phyloP scores from a whole-genome alignment of 2,329 filamentous ascomycete species.

The Penicillium freii region DNA sequence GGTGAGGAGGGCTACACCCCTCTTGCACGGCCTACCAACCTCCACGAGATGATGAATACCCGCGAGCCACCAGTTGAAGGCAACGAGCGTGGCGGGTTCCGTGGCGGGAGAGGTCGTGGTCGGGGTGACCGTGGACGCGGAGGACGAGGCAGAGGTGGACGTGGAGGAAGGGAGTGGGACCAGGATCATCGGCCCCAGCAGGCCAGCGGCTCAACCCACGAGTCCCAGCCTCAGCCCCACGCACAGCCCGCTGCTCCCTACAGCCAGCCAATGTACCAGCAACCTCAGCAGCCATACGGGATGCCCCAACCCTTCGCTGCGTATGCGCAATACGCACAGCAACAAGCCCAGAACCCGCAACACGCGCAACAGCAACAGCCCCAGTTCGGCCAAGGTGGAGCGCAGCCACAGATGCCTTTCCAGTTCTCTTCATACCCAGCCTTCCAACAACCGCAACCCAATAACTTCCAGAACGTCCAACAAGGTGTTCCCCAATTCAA shows the following conservation, averaged over 20 bases:
- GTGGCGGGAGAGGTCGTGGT: conserved; percentile 51
- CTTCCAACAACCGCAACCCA: conserved; percentile 45
- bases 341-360: conserved; percentile 23
- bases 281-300: conserved; percentile 26
- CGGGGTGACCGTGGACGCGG: conserved; percentile 42
- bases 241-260: conserved; percentile 23
- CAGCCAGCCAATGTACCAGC: conserved; percentile 25
- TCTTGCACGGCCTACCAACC: conserved; percentile 65
- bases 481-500: conserved; percentile 55
- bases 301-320: conserved; percentile 31
- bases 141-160: conserved; percentile 35
- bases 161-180: conserved; percentile 32
- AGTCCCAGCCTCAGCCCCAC: conserved; percentile 29
- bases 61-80: conserved; percentile 39
- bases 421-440: conserved; percentile 30
- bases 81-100: conserved; percentile 38
- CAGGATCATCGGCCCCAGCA: conserved; percentile 31
- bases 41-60: conserved; percentile 51
- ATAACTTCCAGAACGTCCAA: conserved; percentile 41
- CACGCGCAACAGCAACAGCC: conserved; percentile 37
- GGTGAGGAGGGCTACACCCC: conserved; percentile 62
- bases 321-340: conserved; percentile 28
- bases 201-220: conserved; percentile 12
- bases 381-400: conserved; percentile 26
- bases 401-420: conserved; percentile 36